phyloP scores from a whole-genome alignment of 768 basidiomycete species.

The Boletales sp. region DNA sequence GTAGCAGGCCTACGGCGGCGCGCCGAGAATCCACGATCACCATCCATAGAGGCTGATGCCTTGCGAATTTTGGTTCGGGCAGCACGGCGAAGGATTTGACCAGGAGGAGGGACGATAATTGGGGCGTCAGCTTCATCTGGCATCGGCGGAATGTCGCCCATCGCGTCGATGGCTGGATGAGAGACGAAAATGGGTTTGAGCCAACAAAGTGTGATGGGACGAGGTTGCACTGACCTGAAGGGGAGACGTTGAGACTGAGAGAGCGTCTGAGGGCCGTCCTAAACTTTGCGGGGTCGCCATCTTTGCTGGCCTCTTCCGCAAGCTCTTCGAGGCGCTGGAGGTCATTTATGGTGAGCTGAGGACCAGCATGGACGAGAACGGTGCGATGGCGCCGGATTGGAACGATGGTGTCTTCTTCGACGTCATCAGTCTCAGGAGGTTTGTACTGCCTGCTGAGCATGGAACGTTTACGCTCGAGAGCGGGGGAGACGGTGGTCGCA shows the following conservation, averaged over 20 bases:
- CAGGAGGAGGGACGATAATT: slow-evolving; percentile 79
- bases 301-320: slow-evolving; percentile 84
- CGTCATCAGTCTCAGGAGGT: slow-evolving; percentile 72
- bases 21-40: slow-evolving; percentile 72
- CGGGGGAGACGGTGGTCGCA: slow-evolving; percentile 39
- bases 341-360: slow-evolving; percentile 89
- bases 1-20: slow-evolving; percentile 28
- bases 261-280: slow-evolving; percentile 79
- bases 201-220: slow-evolving; percentile 10
- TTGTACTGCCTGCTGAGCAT: slow-evolving; percentile 95
- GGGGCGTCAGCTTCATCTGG: slow-evolving; percentile 86
- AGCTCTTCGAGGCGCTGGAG: slow-evolving; percentile 92
- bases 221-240: slow-evolving; percentile 62
- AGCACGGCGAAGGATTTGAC: slow-evolving; percentile 84
- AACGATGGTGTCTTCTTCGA: slow-evolving; percentile 68
- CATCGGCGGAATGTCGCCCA: slow-evolving; percentile 64
- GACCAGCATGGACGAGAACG: slow-evolving; percentile 62
- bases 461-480: slow-evolving; percentile 80
- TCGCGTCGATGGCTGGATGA: slow-evolving; percentile 56
- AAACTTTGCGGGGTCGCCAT: slow-evolving; percentile 77
- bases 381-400: slow-evolving; percentile 68
- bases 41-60: slow-evolving; percentile 67
- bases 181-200: slow-evolving; percentile 17
- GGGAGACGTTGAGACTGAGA: slow-evolving; percentile 81
- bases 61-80: slow-evolving; percentile 97